Conservation (phyloP, 257 asterid species). For the Ophiorrhiza pumila region DNA sequence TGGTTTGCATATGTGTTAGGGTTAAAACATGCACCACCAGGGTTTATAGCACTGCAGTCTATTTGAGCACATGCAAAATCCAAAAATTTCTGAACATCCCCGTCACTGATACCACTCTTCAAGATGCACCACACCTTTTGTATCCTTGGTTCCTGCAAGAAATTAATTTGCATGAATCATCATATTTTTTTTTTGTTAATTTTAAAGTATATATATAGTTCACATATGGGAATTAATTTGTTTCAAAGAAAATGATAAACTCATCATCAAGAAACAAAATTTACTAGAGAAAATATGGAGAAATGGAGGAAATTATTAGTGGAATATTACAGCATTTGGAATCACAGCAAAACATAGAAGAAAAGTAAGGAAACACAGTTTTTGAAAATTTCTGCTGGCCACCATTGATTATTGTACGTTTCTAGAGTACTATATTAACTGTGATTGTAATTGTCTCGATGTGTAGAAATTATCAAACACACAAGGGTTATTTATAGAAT, state of each 20-base stretch:
- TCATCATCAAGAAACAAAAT: not conserved
- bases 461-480: no score
- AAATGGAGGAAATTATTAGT: not conserved
- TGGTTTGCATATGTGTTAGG: constrained; percentile 14
- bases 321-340: not conserved
- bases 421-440: no score
- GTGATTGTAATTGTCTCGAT: no score
- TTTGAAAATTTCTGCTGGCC: no score
- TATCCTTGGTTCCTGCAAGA: not conserved
- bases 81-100: constrained; percentile 10
- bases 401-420: no score
- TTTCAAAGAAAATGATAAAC: not conserved
- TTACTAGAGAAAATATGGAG: not conserved
- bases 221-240: no score
- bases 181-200: no score
- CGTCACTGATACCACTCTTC: not conserved
- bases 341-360: not conserved
- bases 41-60: constrained; percentile 10
- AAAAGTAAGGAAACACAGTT: not conserved
- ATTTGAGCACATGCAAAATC: constrained; percentile 6
- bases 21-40: constrained; percentile 12
- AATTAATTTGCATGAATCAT: no score
- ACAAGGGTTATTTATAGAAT: no score
- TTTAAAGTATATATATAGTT: no score
- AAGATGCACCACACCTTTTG: constrained; percentile 11